A percentile compares a stretch with the other conserved stretches of the same genome.
Evolutionary conservation across 176 grass and related monocot species (phyloP).

Genomic region (Ampelocalamus luodianensis): DNA sequence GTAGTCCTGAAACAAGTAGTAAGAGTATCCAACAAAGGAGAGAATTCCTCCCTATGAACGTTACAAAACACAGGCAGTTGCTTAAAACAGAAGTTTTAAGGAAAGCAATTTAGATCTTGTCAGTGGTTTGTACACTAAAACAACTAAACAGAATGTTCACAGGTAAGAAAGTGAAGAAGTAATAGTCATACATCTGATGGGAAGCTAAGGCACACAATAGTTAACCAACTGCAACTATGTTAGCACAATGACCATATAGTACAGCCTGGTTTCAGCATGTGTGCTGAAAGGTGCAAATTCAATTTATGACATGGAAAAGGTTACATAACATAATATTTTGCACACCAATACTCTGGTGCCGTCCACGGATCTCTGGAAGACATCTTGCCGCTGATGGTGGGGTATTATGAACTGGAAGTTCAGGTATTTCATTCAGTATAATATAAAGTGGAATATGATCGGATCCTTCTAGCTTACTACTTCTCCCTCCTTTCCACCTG

Average conservation of each 20-base stretch:
- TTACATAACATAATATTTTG: constrained; percentile 12
- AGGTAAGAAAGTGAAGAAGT: background rate
- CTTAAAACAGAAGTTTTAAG: background rate
- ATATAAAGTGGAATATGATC: constrained; percentile 98
- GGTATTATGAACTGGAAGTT: constrained; percentile 70
- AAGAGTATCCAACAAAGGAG: constrained; percentile 10
- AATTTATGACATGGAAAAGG: constrained; percentile 11
- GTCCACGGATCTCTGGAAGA: constrained; percentile 86
- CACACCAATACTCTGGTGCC: constrained; percentile 84
- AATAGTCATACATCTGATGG: background rate
- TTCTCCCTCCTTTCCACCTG: constrained; percentile 98
- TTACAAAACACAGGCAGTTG: constrained; percentile 2
- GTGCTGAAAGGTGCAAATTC: background rate
- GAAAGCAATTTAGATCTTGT: background rate
- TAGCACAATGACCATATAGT: background rate
- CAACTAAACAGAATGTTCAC: constrained; percentile 4
- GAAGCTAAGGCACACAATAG: background rate
- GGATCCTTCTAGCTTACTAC: constrained; percentile 91
- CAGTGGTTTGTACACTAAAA: background rate
- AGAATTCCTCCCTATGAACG: constrained; percentile 3
- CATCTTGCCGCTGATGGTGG: constrained; percentile 84
- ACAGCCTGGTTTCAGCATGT: constrained; percentile 24
- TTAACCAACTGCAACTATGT: constrained; percentile 19
- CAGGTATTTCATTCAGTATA: constrained; percentile 64
- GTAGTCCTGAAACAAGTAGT: constrained; percentile 5